Conservation (phyloP, 768 basidiomycete genomes). For the Lactarius sanguifluus region DNA sequence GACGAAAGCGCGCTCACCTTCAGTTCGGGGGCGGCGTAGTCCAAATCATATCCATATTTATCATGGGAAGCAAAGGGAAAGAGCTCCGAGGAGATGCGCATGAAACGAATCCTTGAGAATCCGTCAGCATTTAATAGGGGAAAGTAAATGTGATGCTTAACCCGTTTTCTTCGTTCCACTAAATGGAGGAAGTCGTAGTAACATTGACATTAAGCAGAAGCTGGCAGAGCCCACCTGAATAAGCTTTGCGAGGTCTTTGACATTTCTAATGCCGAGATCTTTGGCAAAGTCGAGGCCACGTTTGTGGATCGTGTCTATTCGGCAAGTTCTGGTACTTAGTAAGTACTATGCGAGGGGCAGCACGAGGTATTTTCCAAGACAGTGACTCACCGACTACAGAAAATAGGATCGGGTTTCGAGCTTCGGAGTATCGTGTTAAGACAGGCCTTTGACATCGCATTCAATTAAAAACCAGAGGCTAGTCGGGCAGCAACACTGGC, state of each 20-base stretch:
- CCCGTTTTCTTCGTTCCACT: slow-evolving; percentile 85
- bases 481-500: neutral
- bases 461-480: neutral
- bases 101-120: slow-evolving; percentile 67
- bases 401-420: slow-evolving; percentile 67
- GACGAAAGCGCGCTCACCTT: slow-evolving; percentile 35
- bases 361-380: neutral
- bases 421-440: slow-evolving; percentile 80
- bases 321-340: slow-evolving; percentile 38
- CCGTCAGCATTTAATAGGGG: neutral
- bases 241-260: slow-evolving; percentile 65
- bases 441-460: slow-evolving; percentile 55
- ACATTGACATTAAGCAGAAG: slow-evolving; percentile 15
- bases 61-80: slow-evolving; percentile 90
- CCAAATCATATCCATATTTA: slow-evolving; percentile 76
- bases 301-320: slow-evolving; percentile 76
- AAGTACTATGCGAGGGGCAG: slow-evolving; percentile 5
- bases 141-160: slow-evolving; percentile 38
- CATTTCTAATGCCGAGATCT: slow-evolving; percentile 74
- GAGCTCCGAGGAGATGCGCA: slow-evolving; percentile 88
- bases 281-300: slow-evolving; percentile 82
- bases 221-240: slow-evolving; percentile 46
- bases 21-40: slow-evolving; percentile 62
- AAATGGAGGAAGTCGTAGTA: slow-evolving; percentile 9
- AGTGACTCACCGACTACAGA: slow-evolving; percentile 61